Evolutionary conservation across 768 basidiomycete genomes (phyloP), one percentile per base, ranked within the genome.

Genomic region (Lentinula sp.): DNA sequence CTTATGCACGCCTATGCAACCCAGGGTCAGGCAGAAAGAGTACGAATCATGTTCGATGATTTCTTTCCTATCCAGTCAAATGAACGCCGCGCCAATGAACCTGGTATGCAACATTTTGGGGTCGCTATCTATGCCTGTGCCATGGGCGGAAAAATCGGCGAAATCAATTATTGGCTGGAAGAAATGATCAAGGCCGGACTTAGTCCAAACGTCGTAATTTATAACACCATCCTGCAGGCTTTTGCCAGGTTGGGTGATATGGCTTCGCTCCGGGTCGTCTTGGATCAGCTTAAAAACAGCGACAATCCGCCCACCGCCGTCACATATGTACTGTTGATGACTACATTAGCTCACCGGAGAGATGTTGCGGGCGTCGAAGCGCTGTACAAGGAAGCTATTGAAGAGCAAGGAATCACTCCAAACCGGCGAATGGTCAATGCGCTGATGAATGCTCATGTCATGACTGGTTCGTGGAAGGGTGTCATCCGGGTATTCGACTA

Each of bases 381-480:
- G 10, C 71, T 91, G 53, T 92, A 85, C 74, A 75, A 81, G 71
- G 81, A 79, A 46, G 89, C 89, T 0, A 52, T 91, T 49, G 67
- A 71, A 15, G 84, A 87, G 42, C 55, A 16, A 16, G 86, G 85
- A 15, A 67, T 93, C 59, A 70, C 73, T 15, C 89, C 88, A 2
- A 86, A 91, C 69, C 75, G 77, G 39, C 74, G 70, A 42, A 87
- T 93, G 86, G 75, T 87, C 64, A 80, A 83, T 13, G 74, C 88
- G 5, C 70, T 96, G 53, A 86, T 98, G 85, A 84, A 91, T 66
- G 93, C 89, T 0, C 84, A 95, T 67, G 88, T 92, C 53, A 85
- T 91, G 67, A 80, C 85, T 1, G 91, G 89, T 1, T 85, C 87
- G 10, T 97, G 93, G 92, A 71, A 75, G 49, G 86, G 86, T 28